These are phyloP conservation scores for Candida koratica DNA, from an alignment of 805 yeast genomes.

Conservation along the genomic window DNA sequence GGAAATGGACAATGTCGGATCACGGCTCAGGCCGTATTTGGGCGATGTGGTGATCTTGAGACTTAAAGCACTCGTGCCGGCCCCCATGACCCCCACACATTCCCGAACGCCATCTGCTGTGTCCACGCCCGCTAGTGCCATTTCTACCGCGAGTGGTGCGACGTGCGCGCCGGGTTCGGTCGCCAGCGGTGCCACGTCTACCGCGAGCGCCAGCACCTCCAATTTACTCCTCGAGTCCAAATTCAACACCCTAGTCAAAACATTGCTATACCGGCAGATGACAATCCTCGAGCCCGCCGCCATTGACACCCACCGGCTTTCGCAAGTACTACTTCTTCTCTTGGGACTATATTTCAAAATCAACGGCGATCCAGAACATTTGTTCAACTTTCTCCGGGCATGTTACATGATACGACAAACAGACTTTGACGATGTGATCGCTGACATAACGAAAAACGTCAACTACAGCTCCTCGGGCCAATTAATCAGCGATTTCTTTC, in stretches of 20 bases:
- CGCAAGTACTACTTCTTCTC: constrained; percentile 30
- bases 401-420: constrained; percentile 29
- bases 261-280: constrained; percentile 32
- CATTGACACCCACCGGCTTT: constrained; percentile 30
- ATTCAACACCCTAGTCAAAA: constrained; percentile 23
- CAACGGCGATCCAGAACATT: constrained; percentile 18
- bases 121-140: no score
- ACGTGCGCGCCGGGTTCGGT: no score
- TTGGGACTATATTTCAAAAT: constrained; percentile 27
- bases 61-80: constrained; percentile 15
- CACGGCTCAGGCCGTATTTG: constrained; percentile 19
- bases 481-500: constrained; percentile 29
- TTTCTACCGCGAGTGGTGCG: no score
- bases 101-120: neutral
- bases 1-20: constrained; percentile 21
- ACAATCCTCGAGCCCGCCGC: constrained; percentile 27
- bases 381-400: constrained; percentile 35
- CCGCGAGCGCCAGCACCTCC: no score
- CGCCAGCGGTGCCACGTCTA: no score
- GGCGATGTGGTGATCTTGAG: constrained; percentile 29
- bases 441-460: constrained; percentile 15
- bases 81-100: neutral
- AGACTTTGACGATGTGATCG: constrained; percentile 19
- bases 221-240: no score
- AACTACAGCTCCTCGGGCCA: constrained; percentile 17